phyloP scores from a whole-genome alignment of 805 yeast genomes.

The Cyberlindnera mrakii region DNA sequence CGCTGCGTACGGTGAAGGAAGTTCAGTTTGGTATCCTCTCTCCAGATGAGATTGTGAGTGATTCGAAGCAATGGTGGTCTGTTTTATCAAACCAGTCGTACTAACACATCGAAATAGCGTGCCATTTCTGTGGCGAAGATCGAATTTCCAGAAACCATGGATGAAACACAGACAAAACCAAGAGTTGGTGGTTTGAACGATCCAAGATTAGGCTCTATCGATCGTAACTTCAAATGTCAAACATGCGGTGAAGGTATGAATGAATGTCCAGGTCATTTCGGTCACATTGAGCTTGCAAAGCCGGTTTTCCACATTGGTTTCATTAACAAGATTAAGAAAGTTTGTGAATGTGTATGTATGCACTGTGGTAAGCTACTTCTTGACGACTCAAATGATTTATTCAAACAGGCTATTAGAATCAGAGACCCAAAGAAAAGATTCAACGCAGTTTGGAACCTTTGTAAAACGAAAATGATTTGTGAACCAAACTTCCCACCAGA shows the following conservation, averaged over 20 bases:
- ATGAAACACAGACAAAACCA: conserved; percentile 89
- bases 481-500: conserved; percentile 77
- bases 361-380: conserved; percentile 93
- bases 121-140: conserved; percentile 97
- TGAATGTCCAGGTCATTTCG: conserved; percentile 99
- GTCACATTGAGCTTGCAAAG: conserved; percentile 96
- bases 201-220: conserved; percentile 95
- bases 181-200: conserved; percentile 96
- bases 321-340: conserved; percentile 87
- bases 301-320: conserved; percentile 98
- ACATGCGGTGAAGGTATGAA: conserved; percentile 99
- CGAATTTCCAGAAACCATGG: conserved; percentile 99
- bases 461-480: conserved; percentile 91
- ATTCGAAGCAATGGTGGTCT: background rate
- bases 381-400: conserved; percentile 64
- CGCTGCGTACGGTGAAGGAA: conserved; percentile 94
- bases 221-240: conserved; percentile 95
- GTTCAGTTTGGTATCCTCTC: conserved; percentile 97
- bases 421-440: conserved; percentile 94
- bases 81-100: conserved; percentile 1
- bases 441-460: conserved; percentile 91
- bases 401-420: conserved; percentile 83
- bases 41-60: conserved; percentile 80
- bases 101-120: conserved; percentile 37
- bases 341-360: conserved; percentile 96